A percentile compares a stretch with the other conserved stretches of the same genome.
Conservation (phyloP, 331 rosid species). For the Rhamnella rubrinervis region DNA sequence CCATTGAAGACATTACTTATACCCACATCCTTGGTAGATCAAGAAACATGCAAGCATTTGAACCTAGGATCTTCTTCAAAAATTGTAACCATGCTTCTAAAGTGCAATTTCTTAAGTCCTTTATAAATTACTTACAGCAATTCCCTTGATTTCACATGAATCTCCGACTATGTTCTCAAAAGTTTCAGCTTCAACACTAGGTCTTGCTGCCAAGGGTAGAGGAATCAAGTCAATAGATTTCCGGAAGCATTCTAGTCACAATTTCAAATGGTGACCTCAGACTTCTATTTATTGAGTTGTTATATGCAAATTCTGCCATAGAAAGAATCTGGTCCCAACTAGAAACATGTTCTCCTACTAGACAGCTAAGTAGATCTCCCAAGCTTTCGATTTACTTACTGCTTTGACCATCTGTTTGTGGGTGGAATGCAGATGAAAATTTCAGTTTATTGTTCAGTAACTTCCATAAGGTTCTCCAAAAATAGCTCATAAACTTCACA, state of each 20-base stretch:
- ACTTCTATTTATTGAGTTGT: not conserved
- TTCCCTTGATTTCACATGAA: not conserved
- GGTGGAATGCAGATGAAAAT: not conserved
- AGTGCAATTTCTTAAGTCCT: not conserved
- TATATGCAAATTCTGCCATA: not conserved
- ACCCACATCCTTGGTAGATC: not conserved
- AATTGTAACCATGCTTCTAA: not conserved
- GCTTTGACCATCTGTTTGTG: not conserved
- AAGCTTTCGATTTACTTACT: not conserved
- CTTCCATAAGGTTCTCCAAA: not conserved
- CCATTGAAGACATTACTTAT: not conserved
- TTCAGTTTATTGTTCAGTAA: too few species aligned
- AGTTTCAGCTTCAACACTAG: not conserved
- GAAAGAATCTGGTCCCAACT: not conserved
- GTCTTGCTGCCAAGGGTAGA: not conserved
- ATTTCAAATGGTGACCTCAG: not conserved
- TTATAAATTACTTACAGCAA: not conserved
- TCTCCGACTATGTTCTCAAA: not conserved
- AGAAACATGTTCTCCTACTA: not conserved
- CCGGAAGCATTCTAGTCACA: not conserved
- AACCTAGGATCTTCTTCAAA: not conserved
- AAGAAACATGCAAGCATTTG: not conserved
- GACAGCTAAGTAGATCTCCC: not conserved
- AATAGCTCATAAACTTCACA: not conserved
- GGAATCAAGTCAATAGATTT: not conserved